Evolutionary conservation across 768 basidiomycete genomes (phyloP).

Genomic region (Auricularia auricula-judae): DNA sequence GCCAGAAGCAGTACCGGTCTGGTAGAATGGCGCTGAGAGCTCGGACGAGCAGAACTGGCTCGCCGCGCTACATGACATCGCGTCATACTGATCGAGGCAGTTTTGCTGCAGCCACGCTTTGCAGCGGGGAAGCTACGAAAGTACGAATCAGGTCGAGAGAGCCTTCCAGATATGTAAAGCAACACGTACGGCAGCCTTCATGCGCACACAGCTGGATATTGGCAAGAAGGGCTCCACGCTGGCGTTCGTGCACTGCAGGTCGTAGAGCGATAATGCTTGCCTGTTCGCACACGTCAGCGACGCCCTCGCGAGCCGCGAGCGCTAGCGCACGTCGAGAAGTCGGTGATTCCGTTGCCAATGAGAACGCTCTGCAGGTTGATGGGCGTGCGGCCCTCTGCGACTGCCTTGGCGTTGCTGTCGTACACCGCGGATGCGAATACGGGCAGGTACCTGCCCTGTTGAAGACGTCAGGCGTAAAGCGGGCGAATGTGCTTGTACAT

Average conservation of each 20-base stretch:
- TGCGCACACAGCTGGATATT: slow-evolving; percentile 1
- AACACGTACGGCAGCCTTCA: neutral
- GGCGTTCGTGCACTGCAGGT: slow-evolving; percentile 7
- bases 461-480: neutral
- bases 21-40: slow-evolving; percentile 26
- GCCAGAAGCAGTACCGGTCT: neutral
- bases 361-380: slow-evolving; percentile 8
- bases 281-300: neutral
- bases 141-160: neutral
- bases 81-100: slow-evolving; percentile 34
- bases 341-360: slow-evolving; percentile 23
- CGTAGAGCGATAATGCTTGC: slow-evolving; percentile 6
- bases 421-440: slow-evolving; percentile 23
- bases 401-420: slow-evolving; percentile 21
- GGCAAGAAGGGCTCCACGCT: slow-evolving; percentile 4
- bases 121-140: slow-evolving; percentile 32
- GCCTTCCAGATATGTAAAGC: too few relatives aligned
- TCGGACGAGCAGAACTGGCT: slow-evolving; percentile 29
- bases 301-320: neutral
- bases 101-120: slow-evolving; percentile 24
- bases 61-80: slow-evolving; percentile 32
- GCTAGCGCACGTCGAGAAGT: slow-evolving; percentile 2
- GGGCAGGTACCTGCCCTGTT: slow-evolving; percentile 11
- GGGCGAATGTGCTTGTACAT: slow-evolving; percentile 6
- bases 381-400: slow-evolving; percentile 17